Evolutionary conservation across 75 land plant genomes (phyloP).

Genomic region (Ceratopteris richardii): DNA sequence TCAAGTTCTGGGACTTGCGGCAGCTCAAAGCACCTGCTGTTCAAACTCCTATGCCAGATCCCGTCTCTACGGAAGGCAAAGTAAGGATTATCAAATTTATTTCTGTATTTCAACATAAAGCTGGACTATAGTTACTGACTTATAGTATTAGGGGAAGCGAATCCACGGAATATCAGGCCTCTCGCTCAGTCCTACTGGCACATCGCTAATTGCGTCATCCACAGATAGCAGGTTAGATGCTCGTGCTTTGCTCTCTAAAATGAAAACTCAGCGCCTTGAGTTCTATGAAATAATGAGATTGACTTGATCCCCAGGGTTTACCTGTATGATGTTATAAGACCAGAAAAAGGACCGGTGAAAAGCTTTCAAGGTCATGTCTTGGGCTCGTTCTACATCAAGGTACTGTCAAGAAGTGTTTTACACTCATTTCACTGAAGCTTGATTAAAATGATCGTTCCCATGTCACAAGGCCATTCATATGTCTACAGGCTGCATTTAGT

Average conservation of each 20-base stretch:
- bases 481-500: constrained; percentile 75
- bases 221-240: constrained; percentile 61
- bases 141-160: constrained; percentile 34
- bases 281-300: no score
- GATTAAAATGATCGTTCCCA: no score
- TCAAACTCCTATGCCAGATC: constrained; percentile 29
- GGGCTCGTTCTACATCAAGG: constrained; percentile 88
- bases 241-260: background rate
- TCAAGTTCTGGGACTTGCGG: constrained; percentile 89
- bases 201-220: constrained; percentile 70
- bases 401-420: no score
- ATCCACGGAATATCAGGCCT: constrained; percentile 76
- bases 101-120: no score
- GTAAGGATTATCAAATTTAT: no score
- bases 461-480: no score
- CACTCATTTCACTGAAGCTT: no score
- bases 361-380: constrained; percentile 61
- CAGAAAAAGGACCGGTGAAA: constrained; percentile 59
- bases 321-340: constrained; percentile 56
- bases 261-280: background rate
- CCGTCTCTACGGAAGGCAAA: background rate
- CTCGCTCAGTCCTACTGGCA: constrained; percentile 67
- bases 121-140: no score
- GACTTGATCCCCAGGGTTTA: constrained; percentile 79
- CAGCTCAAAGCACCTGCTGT: constrained; percentile 50